Conservation (phyloP, 2,329 filamentous ascomycete genomes). For the Pseudogymnoascus sp. region DNA sequence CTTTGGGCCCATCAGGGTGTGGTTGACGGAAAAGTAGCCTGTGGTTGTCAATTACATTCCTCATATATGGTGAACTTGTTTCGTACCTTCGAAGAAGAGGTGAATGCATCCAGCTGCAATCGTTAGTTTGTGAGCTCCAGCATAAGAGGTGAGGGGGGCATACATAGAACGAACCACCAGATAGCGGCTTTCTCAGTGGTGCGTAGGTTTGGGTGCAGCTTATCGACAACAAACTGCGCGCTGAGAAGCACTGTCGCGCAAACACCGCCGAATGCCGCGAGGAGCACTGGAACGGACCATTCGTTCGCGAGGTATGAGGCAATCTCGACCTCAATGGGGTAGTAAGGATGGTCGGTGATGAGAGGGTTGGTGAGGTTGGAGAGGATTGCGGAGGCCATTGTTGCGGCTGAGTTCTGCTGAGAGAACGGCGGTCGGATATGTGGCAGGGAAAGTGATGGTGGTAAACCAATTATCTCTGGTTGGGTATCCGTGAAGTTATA, state of each 20-base stretch:
- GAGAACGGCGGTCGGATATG: background rate
- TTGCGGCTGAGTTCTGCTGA: slow-evolving; percentile 5
- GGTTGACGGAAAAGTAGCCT: slow-evolving; percentile 43
- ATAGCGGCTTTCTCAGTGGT: slow-evolving; percentile 50
- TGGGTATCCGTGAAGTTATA: background rate
- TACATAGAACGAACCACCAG: slow-evolving; percentile 72
- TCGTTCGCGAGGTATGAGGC: slow-evolving; percentile 60
- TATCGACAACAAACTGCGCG: slow-evolving; percentile 48
- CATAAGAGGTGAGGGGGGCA: slow-evolving; percentile 28
- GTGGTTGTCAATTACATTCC: background rate
- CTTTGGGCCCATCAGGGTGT: slow-evolving; percentile 33
- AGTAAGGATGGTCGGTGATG: slow-evolving; percentile 55
- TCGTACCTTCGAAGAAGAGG: slow-evolving; percentile 30
- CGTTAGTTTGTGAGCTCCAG: background rate
- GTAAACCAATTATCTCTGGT: background rate
- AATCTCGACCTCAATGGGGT: slow-evolving; percentile 57
- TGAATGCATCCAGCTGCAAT: slow-evolving; percentile 26
- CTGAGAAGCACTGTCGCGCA: slow-evolving; percentile 50
- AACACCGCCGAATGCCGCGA: slow-evolving; percentile 51
- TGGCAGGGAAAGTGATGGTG: background rate
- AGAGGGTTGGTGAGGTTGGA: slow-evolving; percentile 16
- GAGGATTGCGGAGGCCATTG: slow-evolving; percentile 15
- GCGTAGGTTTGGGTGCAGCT: slow-evolving; percentile 45
- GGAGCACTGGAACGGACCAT: slow-evolving; percentile 49
- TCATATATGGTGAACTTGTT: background rate